Evolutionary conservation across 176 grass and related monocot species (phyloP), one percentile per base, ranked within the genome.

Genomic region (Oryza coarctata): DNA sequence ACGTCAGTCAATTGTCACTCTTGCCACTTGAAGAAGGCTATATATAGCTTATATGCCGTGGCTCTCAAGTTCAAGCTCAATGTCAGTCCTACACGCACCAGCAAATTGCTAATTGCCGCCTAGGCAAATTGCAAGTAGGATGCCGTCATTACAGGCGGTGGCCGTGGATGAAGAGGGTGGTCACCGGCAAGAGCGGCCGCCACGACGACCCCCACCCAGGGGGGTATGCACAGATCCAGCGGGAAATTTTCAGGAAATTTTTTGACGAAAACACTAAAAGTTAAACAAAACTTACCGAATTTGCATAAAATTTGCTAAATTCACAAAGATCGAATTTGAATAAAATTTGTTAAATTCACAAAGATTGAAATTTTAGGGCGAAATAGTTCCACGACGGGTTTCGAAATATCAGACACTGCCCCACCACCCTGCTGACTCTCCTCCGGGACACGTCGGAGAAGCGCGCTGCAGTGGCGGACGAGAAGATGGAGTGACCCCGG

Each of bases 401-500:
- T 39, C 38, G 0, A 39, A 38, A 39, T 39, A 32, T 39, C 1
- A 39, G 9, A 39, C 9, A 7, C 2, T 11, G 38, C 1, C 38
- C 38, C 38, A 39, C 38, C 31, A 5, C 64, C 70, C 52, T 85
- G 65, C 58, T 89, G 33, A 36, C 43, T 63, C 83, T 86, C 6
- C 65, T 89, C 65, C 65, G 78, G 45, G 73, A 15, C 15, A 60
- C 22, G 40, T 30, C 78, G 0, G 80, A 71, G 22, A 50, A 78
- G 44, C 22, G 14, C 32, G 41, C 43, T 3, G 3, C 52, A 3
- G 63, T 31, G 0, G 79, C 71, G 5, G 87, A 92, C 9, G 83
- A 87, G 52, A 85, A 79, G 88, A 28, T 91, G 7, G 80, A 82
- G 7, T 98, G 95, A 90, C 77, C 94, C 57, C 86, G 71, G 44